Conservation (phyloP, 192 early-diverging fungal species). For the Coemansia javaensis region DNA sequence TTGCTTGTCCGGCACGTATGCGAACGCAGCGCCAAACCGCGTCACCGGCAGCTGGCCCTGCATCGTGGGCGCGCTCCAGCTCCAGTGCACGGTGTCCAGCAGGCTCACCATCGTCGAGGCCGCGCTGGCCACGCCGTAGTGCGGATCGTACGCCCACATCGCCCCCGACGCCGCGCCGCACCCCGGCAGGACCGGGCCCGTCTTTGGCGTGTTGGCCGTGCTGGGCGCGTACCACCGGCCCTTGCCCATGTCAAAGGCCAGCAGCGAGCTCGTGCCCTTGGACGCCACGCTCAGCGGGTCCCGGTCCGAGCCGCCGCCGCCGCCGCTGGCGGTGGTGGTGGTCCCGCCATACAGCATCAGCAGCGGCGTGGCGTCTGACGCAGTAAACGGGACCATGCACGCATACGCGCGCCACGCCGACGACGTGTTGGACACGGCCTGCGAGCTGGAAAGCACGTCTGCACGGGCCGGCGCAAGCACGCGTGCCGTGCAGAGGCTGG, state of each 20-base stretch:
- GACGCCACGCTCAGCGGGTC: conserved; percentile 27
- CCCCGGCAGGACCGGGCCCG: conserved; percentile 35
- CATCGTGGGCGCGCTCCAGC: conserved; percentile 44
- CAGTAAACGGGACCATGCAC: conserved; percentile 44
- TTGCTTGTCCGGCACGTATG: conserved; percentile 18
- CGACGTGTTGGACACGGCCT: conserved; percentile 22
- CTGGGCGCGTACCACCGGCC: conserved; percentile 43
- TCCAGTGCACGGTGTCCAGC: conserved; percentile 50
- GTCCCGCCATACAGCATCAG: conserved; percentile 51
- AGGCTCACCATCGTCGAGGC: conserved; percentile 26
- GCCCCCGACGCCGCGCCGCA: conserved; percentile 33
- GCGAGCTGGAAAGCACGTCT: background rate
- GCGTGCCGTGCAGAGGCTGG: too few relatives aligned
- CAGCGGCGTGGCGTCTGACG: conserved; percentile 27
- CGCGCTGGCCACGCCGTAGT: conserved; percentile 15
- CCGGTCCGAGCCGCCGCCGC: background rate
- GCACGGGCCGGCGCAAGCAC: too few relatives aligned
- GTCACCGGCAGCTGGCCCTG: conserved; percentile 37
- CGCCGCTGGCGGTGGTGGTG: conserved; percentile 4
- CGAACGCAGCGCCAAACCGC: conserved; percentile 39
- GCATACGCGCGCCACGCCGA: conserved; percentile 43
- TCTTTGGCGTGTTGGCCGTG: conserved; percentile 34
- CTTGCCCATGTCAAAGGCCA: conserved; percentile 39
- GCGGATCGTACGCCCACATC: conserved; percentile 39
- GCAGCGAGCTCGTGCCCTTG: conserved; percentile 20